Conservation (phyloP, 2,329 filamentous ascomycete species). For the Aureobasidium musti region DNA sequence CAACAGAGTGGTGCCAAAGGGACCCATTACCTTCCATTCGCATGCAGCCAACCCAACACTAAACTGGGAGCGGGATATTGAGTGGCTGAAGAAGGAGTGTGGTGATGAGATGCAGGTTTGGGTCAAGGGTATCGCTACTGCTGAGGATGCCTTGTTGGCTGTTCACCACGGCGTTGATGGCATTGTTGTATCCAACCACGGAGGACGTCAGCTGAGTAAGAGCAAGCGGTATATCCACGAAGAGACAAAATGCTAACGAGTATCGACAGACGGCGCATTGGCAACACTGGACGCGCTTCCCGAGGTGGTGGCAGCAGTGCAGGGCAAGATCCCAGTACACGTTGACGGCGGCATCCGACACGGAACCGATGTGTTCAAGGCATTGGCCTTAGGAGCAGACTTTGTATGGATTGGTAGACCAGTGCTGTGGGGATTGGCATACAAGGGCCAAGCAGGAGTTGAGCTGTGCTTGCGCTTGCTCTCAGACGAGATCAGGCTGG, state of each 20-base stretch:
- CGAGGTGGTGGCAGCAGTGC: slow-evolving; percentile 39
- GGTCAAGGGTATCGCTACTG: slow-evolving; percentile 49
- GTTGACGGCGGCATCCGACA: slow-evolving; percentile 60
- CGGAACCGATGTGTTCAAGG: slow-evolving; percentile 59
- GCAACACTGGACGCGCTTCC: slow-evolving; percentile 51
- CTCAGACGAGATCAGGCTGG: slow-evolving; percentile 43
- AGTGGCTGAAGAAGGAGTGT: slow-evolving; percentile 50
- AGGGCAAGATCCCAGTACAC: slow-evolving; percentile 56
- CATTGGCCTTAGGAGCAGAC: slow-evolving; percentile 52
- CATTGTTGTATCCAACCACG: slow-evolving; percentile 58
- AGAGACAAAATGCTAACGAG: neutral
- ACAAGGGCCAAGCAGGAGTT: slow-evolving; percentile 43
- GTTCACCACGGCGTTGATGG: slow-evolving; percentile 48
- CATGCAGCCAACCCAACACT: slow-evolving; percentile 47
- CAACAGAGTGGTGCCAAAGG: slow-evolving; percentile 37
- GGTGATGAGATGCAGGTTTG: slow-evolving; percentile 54
- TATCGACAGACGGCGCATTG: slow-evolving; percentile 51
- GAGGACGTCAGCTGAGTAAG: slow-evolving; percentile 40
- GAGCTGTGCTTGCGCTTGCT: slow-evolving; percentile 51
- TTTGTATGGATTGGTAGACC: slow-evolving; percentile 50
- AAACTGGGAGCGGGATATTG: slow-evolving; percentile 53
- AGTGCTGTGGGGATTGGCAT: slow-evolving; percentile 53
- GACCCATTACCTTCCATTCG: slow-evolving; percentile 45
- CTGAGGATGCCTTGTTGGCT: slow-evolving; percentile 49
- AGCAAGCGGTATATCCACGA: no score